Percentiles rank a stretch among this genome's conserved stretches.
Conservation (phyloP, 768 basidiomycete species). For the Rhizopogon salebrosus region DNA sequence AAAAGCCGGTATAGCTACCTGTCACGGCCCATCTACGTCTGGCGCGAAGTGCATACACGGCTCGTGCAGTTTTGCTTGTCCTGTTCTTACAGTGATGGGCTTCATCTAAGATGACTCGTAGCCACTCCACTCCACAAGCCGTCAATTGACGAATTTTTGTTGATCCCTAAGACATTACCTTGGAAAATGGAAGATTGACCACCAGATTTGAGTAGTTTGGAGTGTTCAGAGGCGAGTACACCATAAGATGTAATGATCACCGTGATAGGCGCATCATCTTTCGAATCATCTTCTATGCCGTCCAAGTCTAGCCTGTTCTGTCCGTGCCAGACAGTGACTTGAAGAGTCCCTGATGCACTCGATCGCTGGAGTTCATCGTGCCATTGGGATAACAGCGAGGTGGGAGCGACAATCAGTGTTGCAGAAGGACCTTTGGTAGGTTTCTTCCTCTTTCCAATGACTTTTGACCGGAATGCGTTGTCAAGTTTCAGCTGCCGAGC, state of each 20-base stretch:
- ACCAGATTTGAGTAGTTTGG: constrained; percentile 55
- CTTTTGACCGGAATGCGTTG: constrained; percentile 50
- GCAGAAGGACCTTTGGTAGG: constrained; percentile 40
- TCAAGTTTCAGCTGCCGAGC: constrained; percentile 58
- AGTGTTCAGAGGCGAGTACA: constrained; percentile 82
- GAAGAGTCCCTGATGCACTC: constrained; percentile 62
- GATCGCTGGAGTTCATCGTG: constrained; percentile 86
- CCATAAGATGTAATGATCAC: constrained; percentile 94
- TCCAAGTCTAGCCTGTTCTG: constrained; percentile 77
- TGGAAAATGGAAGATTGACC: constrained; percentile 63
- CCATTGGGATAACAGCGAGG: constrained; percentile 91
- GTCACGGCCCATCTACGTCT: constrained; percentile 88
- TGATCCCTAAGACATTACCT: constrained; percentile 35
- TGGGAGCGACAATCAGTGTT: constrained; percentile 89
- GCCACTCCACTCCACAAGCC: constrained; percentile 59
- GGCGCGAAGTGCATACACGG: constrained; percentile 80
- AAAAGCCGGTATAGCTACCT: constrained; percentile 33
- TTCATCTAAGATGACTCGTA: constrained; percentile 84
- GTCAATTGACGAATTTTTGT: constrained; percentile 5
- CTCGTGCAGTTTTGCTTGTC: constrained; percentile 79
- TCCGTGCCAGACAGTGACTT: constrained; percentile 81
- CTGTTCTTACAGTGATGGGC: constrained; percentile 94
- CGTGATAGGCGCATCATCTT: constrained; percentile 47
- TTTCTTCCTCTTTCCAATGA: constrained; percentile 25
- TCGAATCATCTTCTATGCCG: constrained; percentile 50